Conservation (phyloP, 208 protist species). For the Tritrichomonas foetus region DNA sequence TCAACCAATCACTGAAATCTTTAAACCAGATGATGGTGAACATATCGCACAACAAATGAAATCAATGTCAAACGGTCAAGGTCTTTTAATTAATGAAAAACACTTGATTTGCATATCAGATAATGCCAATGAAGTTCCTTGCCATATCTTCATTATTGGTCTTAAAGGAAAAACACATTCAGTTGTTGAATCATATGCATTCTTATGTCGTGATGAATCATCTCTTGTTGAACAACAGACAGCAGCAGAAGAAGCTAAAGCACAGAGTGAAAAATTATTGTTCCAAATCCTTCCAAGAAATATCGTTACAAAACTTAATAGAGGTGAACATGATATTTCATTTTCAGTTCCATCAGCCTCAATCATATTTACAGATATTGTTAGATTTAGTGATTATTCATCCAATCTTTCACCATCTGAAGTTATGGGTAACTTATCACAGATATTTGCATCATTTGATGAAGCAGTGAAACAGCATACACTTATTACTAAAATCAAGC, state of each 20-base stretch:
- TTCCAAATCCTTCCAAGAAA: neutral
- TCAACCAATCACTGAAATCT: neutral
- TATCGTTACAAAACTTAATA: neutral
- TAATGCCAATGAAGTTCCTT: neutral
- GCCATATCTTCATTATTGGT: neutral
- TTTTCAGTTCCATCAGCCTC: neutral
- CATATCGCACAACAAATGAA: neutral
- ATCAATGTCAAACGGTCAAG: neutral
- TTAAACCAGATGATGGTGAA: neutral
- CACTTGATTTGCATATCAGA: neutral
- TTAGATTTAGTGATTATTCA: no score
- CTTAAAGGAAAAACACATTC: neutral
- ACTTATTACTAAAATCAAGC: constrained; percentile 26
- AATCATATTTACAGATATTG: constrained; percentile 4
- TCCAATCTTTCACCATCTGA: no score
- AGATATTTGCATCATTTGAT: neutral
- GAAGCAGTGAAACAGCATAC: neutral
- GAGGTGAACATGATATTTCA: constrained; percentile 4
- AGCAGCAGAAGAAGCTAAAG: neutral
- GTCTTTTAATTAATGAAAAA: neutral
- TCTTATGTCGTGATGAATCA: neutral
- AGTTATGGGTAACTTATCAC: no score
- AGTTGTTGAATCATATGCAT: neutral
- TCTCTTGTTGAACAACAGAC: neutral
- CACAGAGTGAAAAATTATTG: neutral